phyloP scores from a whole-genome alignment of 345 rosid genomes.

The Pistacia integerrima region DNA sequence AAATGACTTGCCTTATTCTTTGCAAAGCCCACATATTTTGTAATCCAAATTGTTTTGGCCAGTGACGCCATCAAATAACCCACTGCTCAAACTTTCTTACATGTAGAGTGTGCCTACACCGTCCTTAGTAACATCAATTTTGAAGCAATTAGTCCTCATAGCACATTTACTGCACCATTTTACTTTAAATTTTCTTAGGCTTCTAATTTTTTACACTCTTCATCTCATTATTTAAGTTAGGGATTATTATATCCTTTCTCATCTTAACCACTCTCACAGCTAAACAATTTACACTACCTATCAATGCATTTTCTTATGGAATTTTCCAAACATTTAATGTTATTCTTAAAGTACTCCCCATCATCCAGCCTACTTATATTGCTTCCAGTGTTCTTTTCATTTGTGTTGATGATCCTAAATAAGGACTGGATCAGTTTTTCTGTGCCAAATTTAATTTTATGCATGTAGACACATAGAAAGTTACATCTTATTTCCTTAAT shows the following conservation, averaged over 20 bases:
- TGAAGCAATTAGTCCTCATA: no score
- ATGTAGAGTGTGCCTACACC: background rate
- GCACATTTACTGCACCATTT: background rate
- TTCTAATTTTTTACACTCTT: background rate
- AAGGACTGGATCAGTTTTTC: background rate
- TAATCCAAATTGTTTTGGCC: background rate
- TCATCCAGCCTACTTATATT: no score
- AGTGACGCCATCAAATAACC: background rate
- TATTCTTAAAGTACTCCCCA: no score
- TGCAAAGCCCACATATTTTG: background rate
- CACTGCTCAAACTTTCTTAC: background rate
- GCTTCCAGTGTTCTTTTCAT: background rate
- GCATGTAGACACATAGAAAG: no score
- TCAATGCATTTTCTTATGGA: background rate
- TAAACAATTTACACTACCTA: background rate
- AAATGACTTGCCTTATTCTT: slow-evolving; percentile 11
- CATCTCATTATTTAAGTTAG: background rate
- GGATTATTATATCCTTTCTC: background rate
- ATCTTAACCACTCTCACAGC: slow-evolving; percentile 1
- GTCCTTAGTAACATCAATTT: background rate
- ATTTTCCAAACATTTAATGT: background rate
- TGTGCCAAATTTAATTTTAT: background rate
- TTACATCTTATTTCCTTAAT: no score
- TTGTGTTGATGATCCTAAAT: background rate
- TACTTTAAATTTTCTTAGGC: background rate